Percentiles rank a stretch among this genome's conserved stretches.
phyloP scores from a whole-genome alignment of 2,329 filamentous ascomycete genomes.

The Ophiocordyceps sinensis region DNA sequence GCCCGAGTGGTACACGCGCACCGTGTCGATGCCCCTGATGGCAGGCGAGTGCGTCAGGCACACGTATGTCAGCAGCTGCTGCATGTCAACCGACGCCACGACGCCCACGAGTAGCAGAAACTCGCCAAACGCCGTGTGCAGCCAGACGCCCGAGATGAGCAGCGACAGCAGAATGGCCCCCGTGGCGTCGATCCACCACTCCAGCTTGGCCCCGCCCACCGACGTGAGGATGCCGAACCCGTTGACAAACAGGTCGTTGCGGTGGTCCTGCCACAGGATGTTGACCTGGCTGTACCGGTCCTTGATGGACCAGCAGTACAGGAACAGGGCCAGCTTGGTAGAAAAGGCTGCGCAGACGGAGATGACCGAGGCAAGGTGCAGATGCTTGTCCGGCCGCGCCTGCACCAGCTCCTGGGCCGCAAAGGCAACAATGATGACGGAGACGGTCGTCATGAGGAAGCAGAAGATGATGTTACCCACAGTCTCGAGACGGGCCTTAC shows the following conservation, averaged over 20 bases:
- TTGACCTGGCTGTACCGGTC: constrained; percentile 84
- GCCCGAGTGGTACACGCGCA: constrained; percentile 83
- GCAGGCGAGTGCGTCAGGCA: constrained; percentile 79
- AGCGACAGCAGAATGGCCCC: constrained; percentile 75
- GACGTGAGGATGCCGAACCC: constrained; percentile 83
- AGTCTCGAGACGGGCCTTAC: constrained; percentile 88
- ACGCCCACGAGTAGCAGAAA: constrained; percentile 87
- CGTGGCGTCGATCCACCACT: constrained; percentile 91
- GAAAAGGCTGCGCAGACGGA: constrained; percentile 71
- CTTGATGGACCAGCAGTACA: constrained; percentile 85
- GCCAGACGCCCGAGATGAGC: constrained; percentile 68
- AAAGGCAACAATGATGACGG: constrained; percentile 82
- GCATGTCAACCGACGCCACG: constrained; percentile 67
- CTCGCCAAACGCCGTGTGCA: constrained; percentile 72
- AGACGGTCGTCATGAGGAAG: constrained; percentile 89
- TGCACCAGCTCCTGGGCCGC: constrained; percentile 56
- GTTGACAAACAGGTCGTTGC: constrained; percentile 95
- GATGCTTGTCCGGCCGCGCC: constrained; percentile 41
- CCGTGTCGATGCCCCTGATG: constrained; percentile 83
- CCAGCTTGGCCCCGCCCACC: constrained; percentile 75
- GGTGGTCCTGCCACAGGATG: constrained; percentile 92
- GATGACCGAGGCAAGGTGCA: constrained; percentile 72
- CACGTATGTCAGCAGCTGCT: constrained; percentile 84
- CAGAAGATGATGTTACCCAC: constrained; percentile 94
- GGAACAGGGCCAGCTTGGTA: constrained; percentile 71